Evolutionary conservation across 2,329 filamentous ascomycete genomes (phyloP).

Genomic region (Alternaria tenuissima): DNA sequence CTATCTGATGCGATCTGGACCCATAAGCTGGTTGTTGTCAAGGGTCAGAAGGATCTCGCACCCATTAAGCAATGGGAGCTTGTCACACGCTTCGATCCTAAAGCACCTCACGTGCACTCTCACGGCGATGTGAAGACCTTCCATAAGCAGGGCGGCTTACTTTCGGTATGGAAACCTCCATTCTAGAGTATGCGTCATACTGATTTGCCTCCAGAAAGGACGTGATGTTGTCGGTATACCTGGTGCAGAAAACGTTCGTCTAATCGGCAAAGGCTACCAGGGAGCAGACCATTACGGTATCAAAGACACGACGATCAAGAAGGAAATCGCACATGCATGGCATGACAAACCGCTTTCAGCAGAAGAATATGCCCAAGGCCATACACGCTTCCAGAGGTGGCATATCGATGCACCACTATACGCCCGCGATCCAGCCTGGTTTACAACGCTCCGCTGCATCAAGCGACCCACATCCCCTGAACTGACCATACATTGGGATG

Average conservation of each 20-base stretch:
- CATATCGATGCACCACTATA: constrained; percentile 60
- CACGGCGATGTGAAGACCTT: too few species aligned
- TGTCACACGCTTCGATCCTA: neutral
- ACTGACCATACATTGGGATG: constrained; percentile 55
- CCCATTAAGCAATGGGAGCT: neutral
- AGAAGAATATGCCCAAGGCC: constrained; percentile 56
- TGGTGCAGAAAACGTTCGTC: constrained; percentile 56
- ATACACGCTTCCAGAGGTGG: constrained; percentile 59
- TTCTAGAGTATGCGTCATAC: too few species aligned
- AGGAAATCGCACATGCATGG: constrained; percentile 48
- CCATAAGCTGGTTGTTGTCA: neutral
- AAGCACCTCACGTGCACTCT: neutral
- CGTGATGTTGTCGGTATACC: constrained; percentile 28
- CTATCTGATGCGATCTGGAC: neutral
- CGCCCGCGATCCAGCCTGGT: constrained; percentile 53
- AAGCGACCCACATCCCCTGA: constrained; percentile 40
- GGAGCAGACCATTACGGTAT: constrained; percentile 57
- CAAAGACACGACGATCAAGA: constrained; percentile 46
- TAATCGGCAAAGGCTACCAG: constrained; percentile 59
- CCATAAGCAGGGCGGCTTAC: too few species aligned
- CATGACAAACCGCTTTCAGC: constrained; percentile 54
- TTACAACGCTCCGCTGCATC: constrained; percentile 54
- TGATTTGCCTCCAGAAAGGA: too few species aligned
- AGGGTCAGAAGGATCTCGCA: neutral
- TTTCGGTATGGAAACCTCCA: too few species aligned